phyloP scores from a whole-genome alignment of 257 asterid species.

The Solanum gandarillasii region DNA sequence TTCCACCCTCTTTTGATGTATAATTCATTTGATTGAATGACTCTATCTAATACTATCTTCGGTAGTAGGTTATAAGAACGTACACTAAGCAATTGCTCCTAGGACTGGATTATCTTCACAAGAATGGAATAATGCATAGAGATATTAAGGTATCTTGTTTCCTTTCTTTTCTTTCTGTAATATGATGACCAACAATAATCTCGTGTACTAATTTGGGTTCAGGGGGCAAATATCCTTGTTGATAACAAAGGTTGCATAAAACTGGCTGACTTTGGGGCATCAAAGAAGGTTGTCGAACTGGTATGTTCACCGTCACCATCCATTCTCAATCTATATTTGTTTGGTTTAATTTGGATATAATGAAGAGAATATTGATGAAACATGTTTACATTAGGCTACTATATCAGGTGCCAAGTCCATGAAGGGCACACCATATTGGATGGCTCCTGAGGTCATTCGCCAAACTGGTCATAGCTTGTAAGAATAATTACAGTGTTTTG shows the following conservation, averaged over 20 bases:
- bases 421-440: slow-evolving; percentile 99
- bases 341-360: background rate
- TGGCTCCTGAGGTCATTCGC: slow-evolving; percentile 99
- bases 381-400: slow-evolving; percentile 58
- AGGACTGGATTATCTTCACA: slow-evolving; percentile 93
- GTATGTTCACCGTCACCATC: slow-evolving; percentile 22
- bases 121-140: slow-evolving; percentile 93
- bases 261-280: slow-evolving; percentile 99
- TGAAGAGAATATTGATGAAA: background rate
- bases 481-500: slow-evolving; percentile 18
- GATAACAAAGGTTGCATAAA: slow-evolving; percentile 97
- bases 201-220: background rate
- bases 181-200: background rate
- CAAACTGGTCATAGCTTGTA: slow-evolving; percentile 99
- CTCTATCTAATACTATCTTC: background rate
- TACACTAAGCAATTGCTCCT: slow-evolving; percentile 82
- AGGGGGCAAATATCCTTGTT: slow-evolving; percentile 99
- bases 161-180: background rate
- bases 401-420: slow-evolving; percentile 95
- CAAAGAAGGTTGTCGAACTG: slow-evolving; percentile 99
- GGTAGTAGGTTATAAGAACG: slow-evolving; percentile 82
- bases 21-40: background rate
- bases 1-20: background rate
- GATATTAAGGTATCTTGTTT: slow-evolving; percentile 69
- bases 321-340: background rate